Evolutionary conservation across 140 eudicot species (phyloP).

Genomic region (Stevia rebaudiana): DNA sequence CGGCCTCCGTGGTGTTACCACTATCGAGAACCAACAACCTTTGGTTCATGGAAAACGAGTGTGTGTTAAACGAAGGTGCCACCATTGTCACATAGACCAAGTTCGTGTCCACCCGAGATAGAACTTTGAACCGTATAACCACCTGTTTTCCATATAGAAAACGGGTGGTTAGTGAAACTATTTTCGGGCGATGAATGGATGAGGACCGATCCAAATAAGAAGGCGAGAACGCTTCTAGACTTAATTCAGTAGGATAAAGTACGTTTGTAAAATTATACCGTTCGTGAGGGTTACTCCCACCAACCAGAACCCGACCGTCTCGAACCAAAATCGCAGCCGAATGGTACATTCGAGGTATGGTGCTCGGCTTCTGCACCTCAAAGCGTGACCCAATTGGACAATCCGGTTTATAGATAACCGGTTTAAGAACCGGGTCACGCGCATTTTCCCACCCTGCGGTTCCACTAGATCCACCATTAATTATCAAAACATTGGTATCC

Average conservation of each 20-base stretch:
- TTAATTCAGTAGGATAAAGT: constrained; percentile 54
- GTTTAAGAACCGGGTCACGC: constrained; percentile 42
- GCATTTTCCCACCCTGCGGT: constrained; percentile 58
- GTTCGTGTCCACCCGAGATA: constrained; percentile 15
- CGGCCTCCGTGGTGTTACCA: constrained; percentile 12
- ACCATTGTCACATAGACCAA: constrained; percentile 52
- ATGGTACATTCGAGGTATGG: constrained; percentile 61
- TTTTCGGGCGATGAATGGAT: constrained; percentile 35
- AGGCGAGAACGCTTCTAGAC: constrained; percentile 71
- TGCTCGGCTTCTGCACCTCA: constrained; percentile 36
- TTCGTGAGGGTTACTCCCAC: constrained; percentile 61
- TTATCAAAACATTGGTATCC: constrained; percentile 37
- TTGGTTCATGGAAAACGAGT: constrained; percentile 73
- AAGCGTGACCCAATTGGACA: constrained; percentile 35
- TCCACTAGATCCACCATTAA: constrained; percentile 58
- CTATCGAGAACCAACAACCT: constrained; percentile 42
- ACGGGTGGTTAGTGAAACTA: constrained; percentile 21
- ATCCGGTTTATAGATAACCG: constrained; percentile 48
- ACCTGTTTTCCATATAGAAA: constrained; percentile 31
- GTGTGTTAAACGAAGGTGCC: constrained; percentile 64
- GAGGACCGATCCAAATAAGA: constrained; percentile 28
- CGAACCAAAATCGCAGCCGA: constrained; percentile 50
- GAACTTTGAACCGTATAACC: constrained; percentile 27
- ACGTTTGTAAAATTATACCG: constrained; percentile 43
- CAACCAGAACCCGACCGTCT: constrained; percentile 57